These are phyloP conservation scores for Barbatosphaeria neglecta DNA, from an alignment of 495 filamentous ascomycete species.

Conservation along the genomic window DNA sequence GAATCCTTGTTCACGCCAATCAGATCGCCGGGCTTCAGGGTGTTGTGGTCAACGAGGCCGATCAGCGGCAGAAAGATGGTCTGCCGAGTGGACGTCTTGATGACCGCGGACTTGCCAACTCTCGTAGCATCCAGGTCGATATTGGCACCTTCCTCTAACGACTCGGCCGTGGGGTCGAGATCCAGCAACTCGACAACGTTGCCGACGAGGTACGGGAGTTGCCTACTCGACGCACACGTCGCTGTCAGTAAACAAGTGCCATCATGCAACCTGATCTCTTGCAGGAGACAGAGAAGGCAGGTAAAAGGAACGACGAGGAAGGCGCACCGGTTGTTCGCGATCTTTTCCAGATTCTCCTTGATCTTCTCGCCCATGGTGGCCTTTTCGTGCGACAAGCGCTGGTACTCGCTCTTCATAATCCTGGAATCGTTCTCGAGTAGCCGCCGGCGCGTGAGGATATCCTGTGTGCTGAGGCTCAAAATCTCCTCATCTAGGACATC, in stretches of 20 bases:
- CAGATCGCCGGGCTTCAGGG: slow-evolving; percentile 85
- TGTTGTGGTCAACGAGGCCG: slow-evolving; percentile 87
- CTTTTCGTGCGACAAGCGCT: slow-evolving; percentile 91
- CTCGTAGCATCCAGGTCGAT: slow-evolving; percentile 96
- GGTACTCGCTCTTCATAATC: slow-evolving; percentile 96
- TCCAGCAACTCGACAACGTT: slow-evolving; percentile 97
- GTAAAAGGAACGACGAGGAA: no score
- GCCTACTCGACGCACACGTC: slow-evolving; percentile 39
- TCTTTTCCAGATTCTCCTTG: slow-evolving; percentile 97
- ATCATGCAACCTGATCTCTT: background rate
- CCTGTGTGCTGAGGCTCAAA: slow-evolving; percentile 76
- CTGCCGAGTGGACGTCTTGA: slow-evolving; percentile 98
- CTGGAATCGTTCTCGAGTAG: slow-evolving; percentile 93
- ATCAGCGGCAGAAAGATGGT: slow-evolving; percentile 98
- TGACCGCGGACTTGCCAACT: slow-evolving; percentile 95
- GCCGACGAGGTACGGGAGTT: slow-evolving; percentile 94
- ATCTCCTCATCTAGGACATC: slow-evolving; percentile 86
- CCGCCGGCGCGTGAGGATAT: slow-evolving; percentile 77
- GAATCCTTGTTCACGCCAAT: slow-evolving; percentile 99
- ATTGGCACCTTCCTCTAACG: slow-evolving; percentile 93
- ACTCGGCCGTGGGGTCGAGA: slow-evolving; percentile 91
- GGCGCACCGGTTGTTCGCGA: slow-evolving; percentile 99
- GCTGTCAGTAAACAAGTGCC: slow-evolving; percentile 7
- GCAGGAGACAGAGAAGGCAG: no score
- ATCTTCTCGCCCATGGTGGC: slow-evolving; percentile 93